Conservation (phyloP, 2,329 filamentous ascomycete genomes). For the Trichoderma atrobrunneum region DNA sequence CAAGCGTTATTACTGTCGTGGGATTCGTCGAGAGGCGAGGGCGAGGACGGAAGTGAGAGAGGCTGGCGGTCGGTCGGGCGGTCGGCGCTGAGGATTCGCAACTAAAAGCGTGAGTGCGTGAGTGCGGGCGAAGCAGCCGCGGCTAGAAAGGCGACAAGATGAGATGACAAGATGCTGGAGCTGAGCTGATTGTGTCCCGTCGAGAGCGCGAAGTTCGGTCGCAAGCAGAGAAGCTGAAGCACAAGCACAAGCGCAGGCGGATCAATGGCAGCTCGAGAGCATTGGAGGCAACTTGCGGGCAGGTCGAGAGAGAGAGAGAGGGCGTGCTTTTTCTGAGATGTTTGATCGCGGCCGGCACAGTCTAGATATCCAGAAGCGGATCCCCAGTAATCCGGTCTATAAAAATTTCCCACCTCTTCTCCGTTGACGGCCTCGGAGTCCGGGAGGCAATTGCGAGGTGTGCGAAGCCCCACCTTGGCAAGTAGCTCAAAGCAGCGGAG, state of each 20-base stretch:
- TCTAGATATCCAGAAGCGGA: slow-evolving; percentile 1
- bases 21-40: neutral
- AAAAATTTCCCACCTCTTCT: slow-evolving; percentile 35
- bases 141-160: neutral
- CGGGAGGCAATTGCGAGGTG: slow-evolving; percentile 23
- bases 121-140: neutral
- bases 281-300: neutral
- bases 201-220: neutral
- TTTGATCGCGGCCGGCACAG: slow-evolving; percentile 9
- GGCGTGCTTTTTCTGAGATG: neutral
- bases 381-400: slow-evolving; percentile 24
- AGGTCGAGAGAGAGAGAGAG: neutral
- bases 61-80: slow-evolving; percentile 3
- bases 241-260: neutral
- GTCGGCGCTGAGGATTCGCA: slow-evolving; percentile 1
- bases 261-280: neutral
- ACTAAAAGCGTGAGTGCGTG: neutral
- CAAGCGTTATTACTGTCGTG: neutral
- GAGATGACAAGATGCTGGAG: neutral
- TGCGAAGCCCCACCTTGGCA: slow-evolving; percentile 2
- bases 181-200: neutral
- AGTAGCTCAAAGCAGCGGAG: neutral
- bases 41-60: neutral
- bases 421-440: slow-evolving; percentile 40
- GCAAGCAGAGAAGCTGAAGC: neutral